These are phyloP conservation scores for Nakazawaea wickerhamii DNA, from an alignment of 805 yeast genomes.

Conservation along the genomic window DNA sequence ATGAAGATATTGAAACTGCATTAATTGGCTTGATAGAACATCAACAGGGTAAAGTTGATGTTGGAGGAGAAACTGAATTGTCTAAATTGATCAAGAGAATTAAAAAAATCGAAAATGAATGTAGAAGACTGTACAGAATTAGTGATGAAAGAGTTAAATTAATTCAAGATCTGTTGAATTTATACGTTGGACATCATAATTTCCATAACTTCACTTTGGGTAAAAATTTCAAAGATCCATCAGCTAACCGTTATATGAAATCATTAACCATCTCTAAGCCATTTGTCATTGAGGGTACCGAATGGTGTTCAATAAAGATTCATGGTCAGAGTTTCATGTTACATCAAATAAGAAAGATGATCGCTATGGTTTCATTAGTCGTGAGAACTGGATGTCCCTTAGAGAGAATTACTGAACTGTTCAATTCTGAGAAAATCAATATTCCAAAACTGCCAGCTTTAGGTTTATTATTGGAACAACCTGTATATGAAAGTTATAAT, in stretches of 20 bases:
- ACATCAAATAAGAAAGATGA: constrained; percentile 97
- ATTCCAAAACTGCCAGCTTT: constrained; percentile 98
- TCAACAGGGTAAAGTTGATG: constrained; percentile 30
- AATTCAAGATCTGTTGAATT: constrained; percentile 63
- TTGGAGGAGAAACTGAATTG: constrained; percentile 30
- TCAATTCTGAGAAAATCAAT: constrained; percentile 67
- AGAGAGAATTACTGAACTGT: constrained; percentile 71
- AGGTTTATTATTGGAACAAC: constrained; percentile 84
- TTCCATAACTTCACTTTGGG: constrained; percentile 46
- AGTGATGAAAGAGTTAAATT: constrained; percentile 53
- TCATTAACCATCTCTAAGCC: constrained; percentile 78
- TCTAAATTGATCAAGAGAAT: constrained; percentile 41
- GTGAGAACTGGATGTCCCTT: constrained; percentile 84
- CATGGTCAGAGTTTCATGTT: constrained; percentile 99
- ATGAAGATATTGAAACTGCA: constrained; percentile 30
- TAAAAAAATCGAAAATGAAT: constrained; percentile 58
- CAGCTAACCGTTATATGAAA: constrained; percentile 81
- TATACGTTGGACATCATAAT: constrained; percentile 83
- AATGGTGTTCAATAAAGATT: constrained; percentile 92
- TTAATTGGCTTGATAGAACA: constrained; percentile 20
- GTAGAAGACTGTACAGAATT: constrained; percentile 67
- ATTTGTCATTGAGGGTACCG: constrained; percentile 86
- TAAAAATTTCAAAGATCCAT: constrained; percentile 74
- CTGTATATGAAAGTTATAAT: constrained; percentile 86
- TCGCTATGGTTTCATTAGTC: constrained; percentile 85